These are phyloP conservation scores for Aspergillus versicolor DNA, from an alignment of 2,329 filamentous ascomycete species.

Conservation along the genomic window DNA sequence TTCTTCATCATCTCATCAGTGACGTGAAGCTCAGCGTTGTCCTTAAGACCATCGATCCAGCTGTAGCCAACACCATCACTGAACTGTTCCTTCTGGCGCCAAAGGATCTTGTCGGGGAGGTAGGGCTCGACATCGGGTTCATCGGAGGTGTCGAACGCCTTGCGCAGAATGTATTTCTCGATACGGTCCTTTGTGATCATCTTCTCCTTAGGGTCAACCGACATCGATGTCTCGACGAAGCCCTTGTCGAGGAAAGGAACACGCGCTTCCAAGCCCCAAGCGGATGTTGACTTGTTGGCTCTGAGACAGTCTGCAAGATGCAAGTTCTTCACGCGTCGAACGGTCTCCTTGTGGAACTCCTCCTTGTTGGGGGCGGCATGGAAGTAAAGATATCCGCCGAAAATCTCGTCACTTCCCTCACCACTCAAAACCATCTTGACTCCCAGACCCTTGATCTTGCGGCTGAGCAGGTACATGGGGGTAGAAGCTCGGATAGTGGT, in stretches of 20 bases:
- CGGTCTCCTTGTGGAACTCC: slow-evolving; percentile 93
- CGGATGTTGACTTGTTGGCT: slow-evolving; percentile 98
- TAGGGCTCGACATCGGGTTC: slow-evolving; percentile 80
- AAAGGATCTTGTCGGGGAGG: slow-evolving; percentile 93
- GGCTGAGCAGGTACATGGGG: slow-evolving; percentile 94
- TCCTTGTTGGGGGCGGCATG: slow-evolving; percentile 87
- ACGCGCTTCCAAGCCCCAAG: slow-evolving; percentile 96
- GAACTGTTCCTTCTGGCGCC: slow-evolving; percentile 99
- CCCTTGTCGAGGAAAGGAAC: slow-evolving; percentile 97
- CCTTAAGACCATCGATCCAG: slow-evolving; percentile 97
- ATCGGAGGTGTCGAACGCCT: slow-evolving; percentile 91
- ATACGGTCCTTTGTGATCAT: slow-evolving; percentile 88
- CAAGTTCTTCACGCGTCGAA: slow-evolving; percentile 92
- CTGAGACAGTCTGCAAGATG: slow-evolving; percentile 94
- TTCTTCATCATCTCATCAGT: slow-evolving; percentile 98
- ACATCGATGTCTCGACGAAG: slow-evolving; percentile 92
- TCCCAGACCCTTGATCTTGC: slow-evolving; percentile 99
- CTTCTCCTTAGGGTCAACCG: slow-evolving; percentile 91
- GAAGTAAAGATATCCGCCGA: slow-evolving; percentile 98
- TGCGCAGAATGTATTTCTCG: slow-evolving; percentile 97
- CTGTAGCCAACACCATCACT: slow-evolving; percentile 97
- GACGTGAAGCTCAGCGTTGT: slow-evolving; percentile 83
- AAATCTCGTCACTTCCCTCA: slow-evolving; percentile 97
- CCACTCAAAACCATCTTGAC: slow-evolving; percentile 99
- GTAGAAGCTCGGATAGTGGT: slow-evolving; percentile 98